Conservation (phyloP, 768 basidiomycete genomes). For the Rhodotorula kratochvilovae region DNA sequence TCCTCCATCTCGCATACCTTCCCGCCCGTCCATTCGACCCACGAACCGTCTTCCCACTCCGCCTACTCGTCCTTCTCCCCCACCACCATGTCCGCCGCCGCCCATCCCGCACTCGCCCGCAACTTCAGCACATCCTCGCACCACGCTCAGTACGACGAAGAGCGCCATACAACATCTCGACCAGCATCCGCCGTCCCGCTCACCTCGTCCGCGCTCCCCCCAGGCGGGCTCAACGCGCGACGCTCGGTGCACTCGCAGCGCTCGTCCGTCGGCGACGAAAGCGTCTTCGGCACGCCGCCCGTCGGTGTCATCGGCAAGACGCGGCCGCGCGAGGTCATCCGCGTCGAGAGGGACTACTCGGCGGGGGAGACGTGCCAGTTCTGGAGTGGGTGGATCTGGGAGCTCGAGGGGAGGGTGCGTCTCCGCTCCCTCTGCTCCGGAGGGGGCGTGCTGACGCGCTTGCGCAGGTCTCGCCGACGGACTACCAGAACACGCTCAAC, state of each 20-base stretch:
- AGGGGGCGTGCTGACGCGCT: no score
- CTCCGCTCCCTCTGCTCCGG: background rate
- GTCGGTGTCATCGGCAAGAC: conserved; percentile 81
- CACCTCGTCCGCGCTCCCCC: no score
- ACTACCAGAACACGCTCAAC: conserved; percentile 85
- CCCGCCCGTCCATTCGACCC: background rate
- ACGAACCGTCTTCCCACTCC: no score
- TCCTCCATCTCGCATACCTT: background rate
- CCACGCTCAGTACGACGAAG: no score
- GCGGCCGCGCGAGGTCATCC: conserved; percentile 83
- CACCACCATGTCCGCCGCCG: no score
- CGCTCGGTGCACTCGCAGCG: conserved; percentile 11
- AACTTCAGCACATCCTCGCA: no score
- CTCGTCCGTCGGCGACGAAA: conserved; percentile 14
- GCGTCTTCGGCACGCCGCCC: conserved; percentile 60
- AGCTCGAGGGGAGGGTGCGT: conserved; percentile 85
- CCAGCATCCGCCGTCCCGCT: no score
- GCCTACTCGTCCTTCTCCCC: no score
- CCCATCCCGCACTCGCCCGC: no score
- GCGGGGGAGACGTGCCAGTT: conserved; percentile 92
- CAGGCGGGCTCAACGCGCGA: no score
- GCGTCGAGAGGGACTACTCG: conserved; percentile 86
- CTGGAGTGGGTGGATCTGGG: conserved; percentile 77
- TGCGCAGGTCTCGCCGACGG: conserved; percentile 86
- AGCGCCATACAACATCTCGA: no score